phyloP scores from a whole-genome alignment of 306 rosid species.

The Pyrus pyrifolia region DNA sequence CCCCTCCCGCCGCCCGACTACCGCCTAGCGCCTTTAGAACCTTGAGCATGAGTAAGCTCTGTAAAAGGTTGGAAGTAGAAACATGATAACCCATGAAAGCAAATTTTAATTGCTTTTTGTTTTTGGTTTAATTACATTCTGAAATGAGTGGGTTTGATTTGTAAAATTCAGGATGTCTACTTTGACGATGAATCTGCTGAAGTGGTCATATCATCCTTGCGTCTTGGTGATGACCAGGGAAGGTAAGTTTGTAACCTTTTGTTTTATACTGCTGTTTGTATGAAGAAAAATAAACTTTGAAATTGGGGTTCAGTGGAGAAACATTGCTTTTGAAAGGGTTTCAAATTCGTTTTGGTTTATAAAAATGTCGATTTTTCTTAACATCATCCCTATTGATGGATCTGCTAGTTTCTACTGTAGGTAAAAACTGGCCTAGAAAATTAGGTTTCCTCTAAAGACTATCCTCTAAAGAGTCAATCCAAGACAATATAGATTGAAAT shows the following conservation, averaged over 20 bases:
- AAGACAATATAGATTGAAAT: not conserved
- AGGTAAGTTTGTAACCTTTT: constrained; percentile 52
- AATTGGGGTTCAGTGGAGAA: not conserved
- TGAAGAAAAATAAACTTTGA: not conserved
- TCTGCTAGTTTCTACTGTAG: not conserved
- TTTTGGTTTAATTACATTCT: not conserved
- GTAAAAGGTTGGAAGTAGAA: not conserved
- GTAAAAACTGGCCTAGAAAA: not conserved
- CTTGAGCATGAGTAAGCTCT: not conserved
- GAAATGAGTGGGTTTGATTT: constrained; percentile 10
- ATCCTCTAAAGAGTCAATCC: not conserved
- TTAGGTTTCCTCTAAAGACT: not conserved
- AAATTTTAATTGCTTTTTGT: not conserved
- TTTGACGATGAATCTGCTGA: constrained; percentile 97
- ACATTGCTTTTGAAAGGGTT: not conserved
- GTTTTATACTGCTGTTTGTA: not conserved
- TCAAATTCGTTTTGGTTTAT: not conserved
- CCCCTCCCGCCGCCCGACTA: too few species aligned
- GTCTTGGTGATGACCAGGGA: constrained; percentile 95
- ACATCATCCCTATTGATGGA: not conserved
- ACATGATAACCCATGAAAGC: not conserved
- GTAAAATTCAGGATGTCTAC: constrained; percentile 72
- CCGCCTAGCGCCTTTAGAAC: too few species aligned
- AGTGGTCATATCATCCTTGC: constrained; percentile 84
- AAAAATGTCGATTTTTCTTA: not conserved